Percentiles rank a stretch among this genome's conserved stretches.
phyloP scores from a whole-genome alignment of 2,329 filamentous ascomycete species.

The Huntiella abstrusa region DNA sequence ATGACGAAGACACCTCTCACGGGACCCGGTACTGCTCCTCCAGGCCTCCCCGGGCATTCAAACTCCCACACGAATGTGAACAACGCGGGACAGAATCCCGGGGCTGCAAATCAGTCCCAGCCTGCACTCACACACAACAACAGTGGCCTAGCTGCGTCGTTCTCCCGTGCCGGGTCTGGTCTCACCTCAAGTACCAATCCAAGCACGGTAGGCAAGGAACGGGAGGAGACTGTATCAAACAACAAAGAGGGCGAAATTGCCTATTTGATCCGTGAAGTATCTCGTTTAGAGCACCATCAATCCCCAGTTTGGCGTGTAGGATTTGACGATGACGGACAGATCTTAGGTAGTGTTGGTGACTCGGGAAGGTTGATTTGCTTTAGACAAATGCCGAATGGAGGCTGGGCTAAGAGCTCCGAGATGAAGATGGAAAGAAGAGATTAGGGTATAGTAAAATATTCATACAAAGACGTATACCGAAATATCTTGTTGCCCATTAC shows the following conservation, averaged over 20 bases:
- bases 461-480: no score
- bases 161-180: slow-evolving; percentile 12
- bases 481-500: no score
- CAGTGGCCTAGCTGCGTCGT: slow-evolving; percentile 4
- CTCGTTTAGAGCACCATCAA: slow-evolving; percentile 46
- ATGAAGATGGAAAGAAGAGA: slow-evolving; percentile 32
- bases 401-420: slow-evolving; percentile 42
- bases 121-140: slow-evolving; percentile 9
- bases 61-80: slow-evolving; percentile 12
- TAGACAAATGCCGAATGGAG: slow-evolving; percentile 36
- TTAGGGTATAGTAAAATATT: no score
- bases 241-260: slow-evolving; percentile 46
- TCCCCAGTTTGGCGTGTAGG: slow-evolving; percentile 59
- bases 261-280: slow-evolving; percentile 44
- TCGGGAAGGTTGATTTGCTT: slow-evolving; percentile 49
- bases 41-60: no score
- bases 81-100: slow-evolving; percentile 13
- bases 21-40: no score
- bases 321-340: slow-evolving; percentile 51
- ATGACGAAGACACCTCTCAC: slow-evolving; percentile 4
- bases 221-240: slow-evolving; percentile 13
- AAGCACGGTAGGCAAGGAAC: no score
- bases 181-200: no score
- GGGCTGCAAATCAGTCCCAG: slow-evolving; percentile 18
- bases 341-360: slow-evolving; percentile 58